Conservation (phyloP, 202 grass and related monocot species). For the Saccharum hybrid region DNA sequence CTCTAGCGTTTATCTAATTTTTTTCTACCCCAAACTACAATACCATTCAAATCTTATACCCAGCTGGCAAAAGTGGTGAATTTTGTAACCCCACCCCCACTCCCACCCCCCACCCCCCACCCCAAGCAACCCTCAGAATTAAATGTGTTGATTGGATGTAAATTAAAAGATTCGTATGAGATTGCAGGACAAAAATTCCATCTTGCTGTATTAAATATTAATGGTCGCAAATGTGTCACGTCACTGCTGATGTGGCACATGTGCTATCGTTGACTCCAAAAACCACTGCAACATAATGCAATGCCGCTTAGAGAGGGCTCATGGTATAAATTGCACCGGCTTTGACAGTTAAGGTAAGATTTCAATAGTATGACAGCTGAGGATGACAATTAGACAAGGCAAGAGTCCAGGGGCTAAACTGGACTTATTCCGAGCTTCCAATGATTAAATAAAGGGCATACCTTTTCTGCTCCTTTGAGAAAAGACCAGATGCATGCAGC, state of each 20-base stretch:
- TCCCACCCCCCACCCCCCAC: too few relatives aligned
- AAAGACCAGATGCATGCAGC: slow-evolving; percentile 81
- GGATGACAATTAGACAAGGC: neutral
- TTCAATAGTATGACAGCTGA: neutral
- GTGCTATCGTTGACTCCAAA: neutral
- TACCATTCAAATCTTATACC: neutral
- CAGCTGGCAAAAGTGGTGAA: neutral
- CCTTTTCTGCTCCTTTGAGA: slow-evolving; percentile 89
- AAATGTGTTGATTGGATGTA: neutral
- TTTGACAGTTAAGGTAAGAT: neutral
- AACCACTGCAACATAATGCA: neutral
- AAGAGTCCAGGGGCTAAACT: neutral
- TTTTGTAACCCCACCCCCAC: too few relatives aligned
- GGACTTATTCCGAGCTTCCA: neutral
- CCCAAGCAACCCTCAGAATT: neutral
- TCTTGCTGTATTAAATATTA: neutral
- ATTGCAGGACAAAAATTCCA: neutral
- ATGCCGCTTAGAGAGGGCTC: neutral
- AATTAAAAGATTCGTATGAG: neutral
- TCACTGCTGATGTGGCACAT: neutral
- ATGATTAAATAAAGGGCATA: slow-evolving; percentile 31
- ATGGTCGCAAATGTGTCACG: neutral
- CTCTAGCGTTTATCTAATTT: neutral
- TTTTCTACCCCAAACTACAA: neutral
- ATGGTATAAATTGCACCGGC: neutral